Conservation (phyloP, 2,329 filamentous ascomycete species). For the Emmonsiellopsis sp. region DNA sequence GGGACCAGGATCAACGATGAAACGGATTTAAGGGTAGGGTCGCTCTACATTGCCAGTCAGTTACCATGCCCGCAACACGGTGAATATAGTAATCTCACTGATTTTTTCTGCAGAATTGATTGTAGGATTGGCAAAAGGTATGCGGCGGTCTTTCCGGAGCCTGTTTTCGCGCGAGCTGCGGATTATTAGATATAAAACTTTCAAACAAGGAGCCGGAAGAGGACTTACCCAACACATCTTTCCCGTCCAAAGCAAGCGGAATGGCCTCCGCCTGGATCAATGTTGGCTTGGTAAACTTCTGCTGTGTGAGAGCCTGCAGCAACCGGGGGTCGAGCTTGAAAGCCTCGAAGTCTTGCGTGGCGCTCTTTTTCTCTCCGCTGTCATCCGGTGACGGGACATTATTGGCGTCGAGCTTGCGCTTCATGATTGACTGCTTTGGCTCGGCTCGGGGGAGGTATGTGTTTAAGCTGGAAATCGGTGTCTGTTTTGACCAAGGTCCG, state of each 20-base stretch:
- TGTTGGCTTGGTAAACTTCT: constrained; percentile 80
- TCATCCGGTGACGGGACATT: constrained; percentile 34
- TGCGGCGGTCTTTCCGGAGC: constrained; percentile 94
- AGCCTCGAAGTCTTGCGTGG: constrained; percentile 51
- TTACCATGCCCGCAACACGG: background rate
- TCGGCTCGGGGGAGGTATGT: background rate
- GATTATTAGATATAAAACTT: background rate
- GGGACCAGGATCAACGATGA: constrained; percentile 85
- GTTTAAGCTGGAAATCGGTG: background rate
- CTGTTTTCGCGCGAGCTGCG: constrained; percentile 78
- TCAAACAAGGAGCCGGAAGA: background rate
- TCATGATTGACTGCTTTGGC: constrained; percentile 28
- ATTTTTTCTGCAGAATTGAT: constrained; percentile 68
- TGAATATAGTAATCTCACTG: constrained; percentile 32
- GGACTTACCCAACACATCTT: constrained; percentile 61
- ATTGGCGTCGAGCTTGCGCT: constrained; percentile 41
- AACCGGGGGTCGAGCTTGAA: constrained; percentile 77
- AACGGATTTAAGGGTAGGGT: constrained; percentile 40
- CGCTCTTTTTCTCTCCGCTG: constrained; percentile 14
- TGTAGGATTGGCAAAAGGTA: constrained; percentile 87
- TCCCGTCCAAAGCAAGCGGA: constrained; percentile 74
- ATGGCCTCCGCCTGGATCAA: constrained; percentile 80
- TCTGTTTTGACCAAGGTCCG: background rate
- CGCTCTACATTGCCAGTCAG: constrained; percentile 59
- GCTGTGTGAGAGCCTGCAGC: constrained; percentile 73